Evolutionary conservation across 2,329 filamentous ascomycete species (phyloP), one percentile per base, ranked within the genome.

Genomic region (Mycosphaerella sp.): DNA sequence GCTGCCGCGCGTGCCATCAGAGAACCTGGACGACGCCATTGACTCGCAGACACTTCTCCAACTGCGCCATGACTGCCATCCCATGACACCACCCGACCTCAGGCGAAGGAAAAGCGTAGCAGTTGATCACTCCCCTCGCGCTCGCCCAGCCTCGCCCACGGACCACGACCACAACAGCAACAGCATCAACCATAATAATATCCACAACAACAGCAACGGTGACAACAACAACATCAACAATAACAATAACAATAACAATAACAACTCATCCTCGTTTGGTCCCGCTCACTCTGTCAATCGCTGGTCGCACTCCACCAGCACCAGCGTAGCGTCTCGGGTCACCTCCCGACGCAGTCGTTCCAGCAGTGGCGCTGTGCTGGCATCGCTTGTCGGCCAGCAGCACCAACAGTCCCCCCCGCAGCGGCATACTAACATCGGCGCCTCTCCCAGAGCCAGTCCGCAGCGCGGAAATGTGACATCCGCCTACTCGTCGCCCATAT

Each of bases 261-360:
- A 25, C 21, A 27, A 34, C 25, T 12, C n/a, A 6, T 14, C 30
- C 56, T 58, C 44, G 67, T 42, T 73, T 44, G 63, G 66, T 50
- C 75, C 76, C 59, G 74, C 73, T 35, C 78, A 74, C 53, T 67
- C 30, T 6, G 30, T 79, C 47, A 78, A 80, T 61, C 75, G 78
- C 56, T 80, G 78, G 78, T 80, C 79, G 32, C 77, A 80, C 57
- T 79, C 76, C 14, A 80, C 78, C 18, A 66, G 71, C 27, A 77
- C 75, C 41, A 78, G 75, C 64, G 70, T 68, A 41, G 63, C 65
- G n/a, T 72, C 71, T 30, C 56, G 62, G 49, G 53, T 44, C 56
- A 68, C 59, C 37, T 45, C 51, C n/a, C 66, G 69, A 51, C 66
- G 70, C 45, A 66, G 70, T 52, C 68, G 66, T 60, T 64, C 68